Evolutionary conservation across 495 filamentous ascomycete genomes (phyloP).

Genomic region (Choiromyces venosus): DNA sequence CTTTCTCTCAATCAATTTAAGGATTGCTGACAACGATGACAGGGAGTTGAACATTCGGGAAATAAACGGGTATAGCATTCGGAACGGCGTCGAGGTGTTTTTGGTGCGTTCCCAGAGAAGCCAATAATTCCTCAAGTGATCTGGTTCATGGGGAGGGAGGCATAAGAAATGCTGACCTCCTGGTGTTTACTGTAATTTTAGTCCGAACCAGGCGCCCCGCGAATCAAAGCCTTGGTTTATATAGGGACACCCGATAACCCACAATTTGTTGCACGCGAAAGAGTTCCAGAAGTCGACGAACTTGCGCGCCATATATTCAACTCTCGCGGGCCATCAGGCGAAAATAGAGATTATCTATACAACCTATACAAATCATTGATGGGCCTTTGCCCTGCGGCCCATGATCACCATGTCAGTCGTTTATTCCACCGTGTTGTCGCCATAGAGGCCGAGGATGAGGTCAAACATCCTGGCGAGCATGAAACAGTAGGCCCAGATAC

Average conservation of each 20-base stretch:
- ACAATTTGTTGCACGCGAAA: constrained; percentile 78
- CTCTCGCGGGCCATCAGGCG: constrained; percentile 75
- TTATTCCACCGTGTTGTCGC: constrained; percentile 1
- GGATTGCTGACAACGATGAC: neutral
- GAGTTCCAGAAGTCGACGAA: constrained; percentile 56
- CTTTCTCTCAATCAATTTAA: neutral
- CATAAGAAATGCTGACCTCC: constrained; percentile 13
- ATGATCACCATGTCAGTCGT: constrained; percentile 68
- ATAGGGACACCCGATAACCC: constrained; percentile 92
- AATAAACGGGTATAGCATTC: constrained; percentile 76
- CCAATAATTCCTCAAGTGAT: neutral
- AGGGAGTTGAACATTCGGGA: constrained; percentile 89
- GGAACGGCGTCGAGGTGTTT: constrained; percentile 25
- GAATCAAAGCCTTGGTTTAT: constrained; percentile 66
- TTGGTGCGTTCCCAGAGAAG: neutral
- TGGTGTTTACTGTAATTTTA: constrained; percentile 6
- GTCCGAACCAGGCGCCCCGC: constrained; percentile 10
- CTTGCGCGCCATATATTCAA: constrained; percentile 79
- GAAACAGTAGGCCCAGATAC: constrained; percentile 44
- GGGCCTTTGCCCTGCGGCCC: constrained; percentile 67
- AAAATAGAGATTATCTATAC: constrained; percentile 87
- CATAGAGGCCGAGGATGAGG: constrained; percentile 2
- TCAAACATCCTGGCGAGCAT: constrained; percentile 10
- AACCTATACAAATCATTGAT: constrained; percentile 70
- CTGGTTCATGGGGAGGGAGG: neutral